These are phyloP conservation scores for Phymatotrichopsis omnivora DNA, from an alignment of 2,329 filamentous ascomycete species.

Conservation along the genomic window DNA sequence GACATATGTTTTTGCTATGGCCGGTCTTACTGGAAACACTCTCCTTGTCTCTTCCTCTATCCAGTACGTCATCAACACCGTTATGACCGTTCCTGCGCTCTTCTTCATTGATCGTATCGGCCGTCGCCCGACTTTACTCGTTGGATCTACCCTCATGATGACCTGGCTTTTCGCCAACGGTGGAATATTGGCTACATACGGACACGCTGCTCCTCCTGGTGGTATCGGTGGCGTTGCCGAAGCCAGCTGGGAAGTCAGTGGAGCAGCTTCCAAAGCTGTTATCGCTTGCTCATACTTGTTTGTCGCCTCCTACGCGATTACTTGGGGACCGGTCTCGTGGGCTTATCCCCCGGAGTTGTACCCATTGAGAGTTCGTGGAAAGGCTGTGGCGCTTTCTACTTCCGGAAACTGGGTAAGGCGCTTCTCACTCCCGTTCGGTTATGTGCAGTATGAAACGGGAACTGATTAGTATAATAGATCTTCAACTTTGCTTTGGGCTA, in stretches of 20 bases:
- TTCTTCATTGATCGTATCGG: constrained; percentile 44
- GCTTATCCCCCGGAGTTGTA: constrained; percentile 42
- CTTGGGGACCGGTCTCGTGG: constrained; percentile 43
- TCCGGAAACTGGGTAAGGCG: constrained; percentile 41
- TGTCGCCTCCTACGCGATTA: constrained; percentile 44
- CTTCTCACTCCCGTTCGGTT: no score
- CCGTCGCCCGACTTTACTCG: constrained; percentile 41
- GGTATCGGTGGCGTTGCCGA: constrained; percentile 41
- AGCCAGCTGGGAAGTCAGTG: constrained; percentile 42
- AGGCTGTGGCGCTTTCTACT: constrained; percentile 35
- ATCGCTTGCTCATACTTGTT: constrained; percentile 58
- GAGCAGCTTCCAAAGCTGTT: constrained; percentile 46
- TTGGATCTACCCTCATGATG: constrained; percentile 41
- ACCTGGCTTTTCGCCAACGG: constrained; percentile 45
- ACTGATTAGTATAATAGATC: constrained; percentile 25
- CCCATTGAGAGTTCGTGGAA: constrained; percentile 24
- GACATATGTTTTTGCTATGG: constrained; percentile 50
- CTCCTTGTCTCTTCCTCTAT: constrained; percentile 47
- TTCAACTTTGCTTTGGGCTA: constrained; percentile 44
- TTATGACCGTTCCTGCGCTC: constrained; percentile 43
- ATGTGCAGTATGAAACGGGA: no score
- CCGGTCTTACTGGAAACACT: constrained; percentile 41
- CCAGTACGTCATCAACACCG: constrained; percentile 49
- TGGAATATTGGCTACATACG: constrained; percentile 43
- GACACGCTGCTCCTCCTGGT: constrained; percentile 36